These are phyloP conservation scores for Fusarium mexicanum DNA, from an alignment of 2,329 filamentous ascomycete genomes.

Conservation along the genomic window DNA sequence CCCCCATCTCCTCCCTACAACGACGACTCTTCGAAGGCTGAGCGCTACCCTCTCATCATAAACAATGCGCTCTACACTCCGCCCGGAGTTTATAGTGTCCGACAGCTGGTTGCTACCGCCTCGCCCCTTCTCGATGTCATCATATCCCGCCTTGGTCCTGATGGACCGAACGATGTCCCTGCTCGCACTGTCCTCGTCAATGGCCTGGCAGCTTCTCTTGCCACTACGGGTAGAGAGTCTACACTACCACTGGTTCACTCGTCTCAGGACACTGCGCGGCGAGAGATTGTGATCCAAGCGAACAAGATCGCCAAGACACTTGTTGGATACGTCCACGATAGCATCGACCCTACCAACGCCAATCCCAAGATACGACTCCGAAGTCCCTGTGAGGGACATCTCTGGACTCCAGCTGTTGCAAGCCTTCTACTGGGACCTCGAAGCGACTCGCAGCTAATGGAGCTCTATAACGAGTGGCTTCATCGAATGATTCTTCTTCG, in stretches of 20 bases:
- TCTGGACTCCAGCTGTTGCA: not conserved
- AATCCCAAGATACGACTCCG: not conserved
- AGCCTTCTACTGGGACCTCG: not conserved
- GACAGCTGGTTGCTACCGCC: not conserved
- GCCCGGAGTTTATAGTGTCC: not conserved
- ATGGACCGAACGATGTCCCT: not conserved
- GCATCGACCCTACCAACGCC: not conserved
- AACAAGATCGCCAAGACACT: not conserved
- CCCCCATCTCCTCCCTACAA: not conserved
- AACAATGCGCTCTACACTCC: not conserved
- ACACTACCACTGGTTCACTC: not conserved
- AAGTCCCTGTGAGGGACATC: not conserved
- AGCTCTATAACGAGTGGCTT: not conserved
- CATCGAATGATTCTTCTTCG: not conserved
- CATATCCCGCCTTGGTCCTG: not conserved
- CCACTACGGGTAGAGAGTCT: not conserved
- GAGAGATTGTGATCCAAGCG: not conserved
- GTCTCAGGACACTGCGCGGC: not conserved
- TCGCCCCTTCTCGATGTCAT: not conserved
- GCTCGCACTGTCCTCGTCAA: not conserved
- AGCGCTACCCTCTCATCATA: not conserved
- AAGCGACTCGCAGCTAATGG: not conserved
- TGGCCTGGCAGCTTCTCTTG: not conserved
- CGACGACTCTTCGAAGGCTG: not conserved
- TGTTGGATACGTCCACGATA: not conserved